Conservation (phyloP, 2,329 filamentous ascomycete species). For the Venturia pyrina region DNA sequence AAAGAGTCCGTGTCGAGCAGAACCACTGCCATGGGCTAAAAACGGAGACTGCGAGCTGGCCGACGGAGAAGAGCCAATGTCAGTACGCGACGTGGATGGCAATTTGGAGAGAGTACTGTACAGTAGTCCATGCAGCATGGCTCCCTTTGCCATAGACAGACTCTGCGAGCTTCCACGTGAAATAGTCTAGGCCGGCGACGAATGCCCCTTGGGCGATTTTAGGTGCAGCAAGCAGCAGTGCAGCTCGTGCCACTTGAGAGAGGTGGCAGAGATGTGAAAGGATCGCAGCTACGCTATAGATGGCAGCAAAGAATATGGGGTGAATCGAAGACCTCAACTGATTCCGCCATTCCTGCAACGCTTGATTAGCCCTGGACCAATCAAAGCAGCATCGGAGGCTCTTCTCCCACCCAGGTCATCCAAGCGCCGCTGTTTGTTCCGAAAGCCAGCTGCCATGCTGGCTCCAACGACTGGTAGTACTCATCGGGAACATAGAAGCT, state of each 20-base stretch:
- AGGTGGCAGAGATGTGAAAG: slow-evolving; percentile 46
- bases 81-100: slow-evolving; percentile 8
- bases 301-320: slow-evolving; percentile 70
- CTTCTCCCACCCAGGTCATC: slow-evolving; percentile 77
- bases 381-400: slow-evolving; percentile 2
- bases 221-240: slow-evolving; percentile 62
- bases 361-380: slow-evolving; percentile 11
- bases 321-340: slow-evolving; percentile 84
- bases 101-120: slow-evolving; percentile 29
- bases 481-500: slow-evolving; percentile 99
- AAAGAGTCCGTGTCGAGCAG: slow-evolving; percentile 84
- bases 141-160: slow-evolving; percentile 59
- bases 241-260: slow-evolving; percentile 47
- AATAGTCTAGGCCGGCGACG: slow-evolving; percentile 72
- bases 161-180: slow-evolving; percentile 72
- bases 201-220: slow-evolving; percentile 67
- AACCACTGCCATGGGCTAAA: slow-evolving; percentile 95
- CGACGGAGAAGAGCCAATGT: slow-evolving; percentile 8
- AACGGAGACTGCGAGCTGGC: slow-evolving; percentile 58
- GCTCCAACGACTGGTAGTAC: slow-evolving; percentile 91
- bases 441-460: slow-evolving; percentile 84
- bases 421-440: slow-evolving; percentile 61
- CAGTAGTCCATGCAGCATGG: slow-evolving; percentile 57
- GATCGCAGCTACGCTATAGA: slow-evolving; percentile 55
- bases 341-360: slow-evolving; percentile 75